Base-by-base conservation (phyloP, 768 basidiomycete species). In the Cubamyces sp. region DNA sequence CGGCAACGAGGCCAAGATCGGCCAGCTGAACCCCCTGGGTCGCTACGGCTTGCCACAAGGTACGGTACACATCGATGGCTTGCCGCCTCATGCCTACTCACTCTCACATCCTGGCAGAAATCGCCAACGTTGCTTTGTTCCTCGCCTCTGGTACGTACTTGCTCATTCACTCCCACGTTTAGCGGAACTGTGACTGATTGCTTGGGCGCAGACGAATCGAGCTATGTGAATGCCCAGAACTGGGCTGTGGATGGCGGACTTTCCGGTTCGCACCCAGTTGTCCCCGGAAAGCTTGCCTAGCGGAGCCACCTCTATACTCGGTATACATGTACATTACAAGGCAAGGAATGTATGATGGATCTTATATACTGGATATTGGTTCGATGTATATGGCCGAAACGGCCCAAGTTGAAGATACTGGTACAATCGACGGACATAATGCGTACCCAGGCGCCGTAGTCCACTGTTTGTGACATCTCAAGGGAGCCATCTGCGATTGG, bases 171-270 rank as follows among this genome's bases (percentile, higher is more conserved):
- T 25, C 3, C 7, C n/a, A 14, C 60, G 64, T 52, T 60, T 58
- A 30, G 48, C 63, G 59, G 45, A 67, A 42, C 51, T 55, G 6
- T 55, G 6, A 45, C 41, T 16, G 2, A 34, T 58, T 15, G 2
- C 21, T 26, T 34, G 34, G 40, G 34, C 51, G 11, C 70, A 93
- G 93, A 94, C 67, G 91, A 93, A 64, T 87, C 92, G 1, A 94
- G 92, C 74, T 96, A 94, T 74, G 86, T 98, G 58, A 97, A 96
- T 70, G 96, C 92, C 16, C 91, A 95, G 70, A 89, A 87, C 68
- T 81, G 93, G 30, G 88, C 88, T 0, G 88, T 94, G 30, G 95
- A 96, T 67, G 96, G 95, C 7, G 95, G 93, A 1, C 74, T 96
- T 61, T 87, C 90, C 12, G 78, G 87, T 25, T 92, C 92, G 0